Evolutionary conservation across 2,329 filamentous ascomycete genomes (phyloP).

Genomic region (Diaporthe helianthi): DNA sequence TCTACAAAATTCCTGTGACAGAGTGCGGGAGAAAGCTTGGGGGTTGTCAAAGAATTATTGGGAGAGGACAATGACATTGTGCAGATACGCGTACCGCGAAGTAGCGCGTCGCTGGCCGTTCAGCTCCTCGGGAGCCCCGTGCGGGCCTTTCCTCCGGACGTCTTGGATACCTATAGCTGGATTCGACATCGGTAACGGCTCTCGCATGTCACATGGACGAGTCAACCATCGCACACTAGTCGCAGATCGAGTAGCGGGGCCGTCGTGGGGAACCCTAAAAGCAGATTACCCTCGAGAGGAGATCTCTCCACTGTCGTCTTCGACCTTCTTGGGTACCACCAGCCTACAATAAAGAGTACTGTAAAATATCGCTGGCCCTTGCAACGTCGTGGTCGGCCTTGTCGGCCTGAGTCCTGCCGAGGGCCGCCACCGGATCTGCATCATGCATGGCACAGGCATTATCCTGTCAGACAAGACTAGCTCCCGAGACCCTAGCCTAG

Average conservation of each 20-base stretch:
- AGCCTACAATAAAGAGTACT: background rate
- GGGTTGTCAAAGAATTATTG: no score
- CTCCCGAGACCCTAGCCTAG: constrained; percentile 19
- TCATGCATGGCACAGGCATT: constrained; percentile 19
- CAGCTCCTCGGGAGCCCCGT: background rate
- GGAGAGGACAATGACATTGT: no score
- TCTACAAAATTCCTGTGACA: background rate
- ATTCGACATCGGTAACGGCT: background rate
- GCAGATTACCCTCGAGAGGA: background rate
- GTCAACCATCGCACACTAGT: no score
- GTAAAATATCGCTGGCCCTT: background rate
- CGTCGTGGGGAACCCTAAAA: background rate
- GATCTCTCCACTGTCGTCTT: background rate
- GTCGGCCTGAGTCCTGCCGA: background rate
- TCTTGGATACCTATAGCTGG: background rate
- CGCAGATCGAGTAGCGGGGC: background rate
- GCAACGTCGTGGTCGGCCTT: constrained; percentile 10
- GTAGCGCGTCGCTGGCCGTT: background rate
- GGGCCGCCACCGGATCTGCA: constrained; percentile 4
- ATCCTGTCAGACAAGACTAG: constrained; percentile 7
- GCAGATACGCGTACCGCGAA: background rate
- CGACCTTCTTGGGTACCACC: background rate
- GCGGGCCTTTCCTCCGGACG: background rate
- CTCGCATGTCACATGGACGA: background rate
- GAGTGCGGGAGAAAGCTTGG: no score